Percentiles rank a stretch among this genome's conserved stretches.
phyloP scores from a whole-genome alignment of 495 filamentous ascomycete species.

The Hypomontagnella monticulosa region DNA sequence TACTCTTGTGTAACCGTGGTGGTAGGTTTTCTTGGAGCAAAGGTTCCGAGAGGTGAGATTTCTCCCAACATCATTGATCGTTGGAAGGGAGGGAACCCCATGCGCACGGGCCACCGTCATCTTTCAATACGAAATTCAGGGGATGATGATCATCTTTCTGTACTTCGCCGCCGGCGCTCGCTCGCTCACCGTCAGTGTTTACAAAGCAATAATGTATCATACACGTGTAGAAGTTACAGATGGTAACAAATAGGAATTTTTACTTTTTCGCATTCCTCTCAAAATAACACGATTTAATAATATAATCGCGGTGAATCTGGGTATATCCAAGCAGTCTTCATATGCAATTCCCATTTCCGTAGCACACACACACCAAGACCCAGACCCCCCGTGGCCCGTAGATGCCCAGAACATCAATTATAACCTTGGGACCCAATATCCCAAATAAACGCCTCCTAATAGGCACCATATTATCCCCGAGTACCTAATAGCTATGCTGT shows the following conservation, averaged over 20 bases:
- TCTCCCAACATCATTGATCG: neutral
- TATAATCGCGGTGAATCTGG: conserved; percentile 25
- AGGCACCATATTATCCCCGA: conserved; percentile 13
- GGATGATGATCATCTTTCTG: conserved; percentile 4
- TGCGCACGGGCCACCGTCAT: conserved; percentile 6
- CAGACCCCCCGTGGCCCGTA: conserved; percentile 12
- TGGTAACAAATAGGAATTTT: neutral
- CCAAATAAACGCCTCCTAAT: conserved; percentile 18
- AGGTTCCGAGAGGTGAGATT: neutral
- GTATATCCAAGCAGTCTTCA: conserved; percentile 43
- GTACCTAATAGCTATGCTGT: conserved; percentile 20
- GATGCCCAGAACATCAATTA: conserved; percentile 11
- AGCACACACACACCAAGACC: conserved; percentile 30
- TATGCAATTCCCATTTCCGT: conserved; percentile 30
- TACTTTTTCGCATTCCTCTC: conserved; percentile 15
- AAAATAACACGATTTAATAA: neutral
- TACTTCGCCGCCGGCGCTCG: neutral
- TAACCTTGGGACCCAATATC: neutral
- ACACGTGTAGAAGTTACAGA: no score
- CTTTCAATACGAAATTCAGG: neutral
- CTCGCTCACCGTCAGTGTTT: no score
- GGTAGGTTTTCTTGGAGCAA: neutral
- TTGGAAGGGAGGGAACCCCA: neutral
- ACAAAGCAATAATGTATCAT: no score
- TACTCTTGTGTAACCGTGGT: neutral